Evolutionary conservation across 163 green algal genomes (phyloP), one percentile per base, ranked within the genome.

Genomic region (Chloromonas sp.): DNA sequence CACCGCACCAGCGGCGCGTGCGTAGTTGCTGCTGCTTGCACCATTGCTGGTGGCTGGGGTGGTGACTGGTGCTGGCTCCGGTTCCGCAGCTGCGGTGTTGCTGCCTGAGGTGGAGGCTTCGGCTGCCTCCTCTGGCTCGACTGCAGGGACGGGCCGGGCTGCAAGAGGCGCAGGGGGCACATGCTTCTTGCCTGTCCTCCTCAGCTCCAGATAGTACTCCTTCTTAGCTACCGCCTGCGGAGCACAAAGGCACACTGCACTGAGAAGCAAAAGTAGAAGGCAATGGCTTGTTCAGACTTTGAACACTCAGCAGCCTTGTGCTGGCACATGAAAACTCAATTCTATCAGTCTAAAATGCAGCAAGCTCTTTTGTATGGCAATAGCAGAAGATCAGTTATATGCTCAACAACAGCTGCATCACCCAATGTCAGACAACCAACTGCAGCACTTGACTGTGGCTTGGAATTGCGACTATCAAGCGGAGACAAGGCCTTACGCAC

Each of bases 151-250:
- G 66, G 66, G 66, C 36, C 36, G 36, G 36, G 36, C 36, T 74
- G 5, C 66, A 5, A 5, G 66, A 11, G 66, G 66, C 5, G 66
- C 5, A 15, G 66, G 66, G 5, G 66, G 5, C 66, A 74, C 66
- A 11, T 74, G 66, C 66, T 74, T 74, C 66, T 74, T 74, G 66
- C 66, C 66, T 11, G 66, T 83, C 84, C 88, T 86, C 14, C 85
- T 82, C 86, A 87, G 86, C 82, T 86, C 74, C 62, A 89, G 84
- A 70, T 82, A 91, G 70, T 89, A 70, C 8, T 36, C 70, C 70
- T 87, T 89, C 71, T 88, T 88, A 58, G 79, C 84, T 82, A 89
- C 86, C 71, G 61, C 81, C 85, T 88, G 81, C 59, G 36, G 15
- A 60, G 14, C 3, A 71, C n/a, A 60, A n/a, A 77, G 0, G 57